phyloP scores from a whole-genome alignment of 2,329 filamentous ascomycete genomes.

The Aspergillus floridensis region DNA sequence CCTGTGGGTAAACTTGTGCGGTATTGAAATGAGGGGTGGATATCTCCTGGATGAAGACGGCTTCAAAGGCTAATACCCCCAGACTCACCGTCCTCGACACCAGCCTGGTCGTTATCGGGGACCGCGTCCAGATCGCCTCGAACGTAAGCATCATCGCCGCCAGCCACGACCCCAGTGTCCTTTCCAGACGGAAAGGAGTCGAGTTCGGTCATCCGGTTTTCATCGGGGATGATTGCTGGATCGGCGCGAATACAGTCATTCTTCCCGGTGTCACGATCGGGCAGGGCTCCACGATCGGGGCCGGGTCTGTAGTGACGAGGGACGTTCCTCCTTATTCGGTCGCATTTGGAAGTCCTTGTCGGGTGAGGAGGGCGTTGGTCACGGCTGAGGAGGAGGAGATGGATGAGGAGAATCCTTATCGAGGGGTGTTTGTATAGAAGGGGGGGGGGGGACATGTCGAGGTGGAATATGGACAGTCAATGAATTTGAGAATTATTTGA shows the following conservation, averaged over 20 bases:
- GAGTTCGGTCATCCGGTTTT: slow-evolving; percentile 50
- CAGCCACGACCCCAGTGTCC: slow-evolving; percentile 50
- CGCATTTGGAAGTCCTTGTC: slow-evolving; percentile 26
- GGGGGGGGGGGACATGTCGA: too few relatives aligned
- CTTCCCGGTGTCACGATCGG: slow-evolving; percentile 45
- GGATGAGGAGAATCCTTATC: too few relatives aligned
- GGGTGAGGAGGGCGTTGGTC: not conserved
- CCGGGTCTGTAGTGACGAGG: slow-evolving; percentile 41
- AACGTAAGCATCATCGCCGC: slow-evolving; percentile 51
- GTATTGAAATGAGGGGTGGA: too few relatives aligned
- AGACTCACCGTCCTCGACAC: slow-evolving; percentile 54
- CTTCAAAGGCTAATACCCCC: slow-evolving; percentile 34
- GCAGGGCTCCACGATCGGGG: slow-evolving; percentile 41
- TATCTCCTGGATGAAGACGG: too few relatives aligned
- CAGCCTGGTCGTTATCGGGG: slow-evolving; percentile 50
- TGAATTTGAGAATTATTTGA: not conserved
- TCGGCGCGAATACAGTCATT: slow-evolving; percentile 48
- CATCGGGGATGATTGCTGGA: slow-evolving; percentile 51
- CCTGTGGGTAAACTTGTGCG: too few relatives aligned
- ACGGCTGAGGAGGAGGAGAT: too few relatives aligned
- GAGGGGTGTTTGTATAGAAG: too few relatives aligned
- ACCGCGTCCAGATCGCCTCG: slow-evolving; percentile 51
- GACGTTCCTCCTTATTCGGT: slow-evolving; percentile 32
- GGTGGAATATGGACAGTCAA: too few relatives aligned
- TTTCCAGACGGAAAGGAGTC: slow-evolving; percentile 35